Evolutionary conservation across 129 eudicot species (phyloP), one percentile per base, ranked within the genome.

Genomic region (Flaveria trinervia): DNA sequence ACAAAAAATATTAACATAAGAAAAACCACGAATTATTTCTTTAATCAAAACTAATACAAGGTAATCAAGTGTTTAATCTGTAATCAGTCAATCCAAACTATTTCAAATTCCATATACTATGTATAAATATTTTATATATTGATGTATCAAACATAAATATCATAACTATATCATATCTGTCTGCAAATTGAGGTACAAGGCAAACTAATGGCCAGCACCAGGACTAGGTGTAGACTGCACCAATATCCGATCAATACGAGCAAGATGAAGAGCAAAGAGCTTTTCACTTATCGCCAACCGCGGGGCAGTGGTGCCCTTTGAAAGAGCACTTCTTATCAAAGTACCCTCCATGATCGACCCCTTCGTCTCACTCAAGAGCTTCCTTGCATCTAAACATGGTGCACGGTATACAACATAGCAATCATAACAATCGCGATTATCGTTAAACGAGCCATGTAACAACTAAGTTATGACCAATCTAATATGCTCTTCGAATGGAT

Each of bases 181-280:
- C 65, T 73, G 54, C 20, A 3, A 26, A 45, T 36, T 65, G 67
- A 55, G 43, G 43, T 61, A 26, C 43, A 25, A 13, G 9, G 17
- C 67, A 61, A 61, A 36, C 70, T 65, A 83, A 76, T 86, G 79
- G 44, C 93, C 93, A 62, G 17, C 80, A 7, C 86, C 90, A 17
- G 93, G 93, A 80, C 90, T 86, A 43, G 93, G 93, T 43, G 76
- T 83, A 17, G 93, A 89, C 73, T 59, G 70, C 79, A 77, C 5
- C 46, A 64, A 77, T 50, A 71, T 71, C 67, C 89, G 76, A 61
- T 80, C 87, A 10, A 73, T 75, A 25, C 39, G 73, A 2, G 75
- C 82, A 30, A 55, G 68, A 72, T 81, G 82, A 59, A 25, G 44
- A 43, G 41, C 45, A 70, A 79, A 82, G n/a, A 75, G 86, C 43